Base-by-base conservation (phyloP, 129 eudicot species). In the Centrapalus pauciflorus region DNA sequence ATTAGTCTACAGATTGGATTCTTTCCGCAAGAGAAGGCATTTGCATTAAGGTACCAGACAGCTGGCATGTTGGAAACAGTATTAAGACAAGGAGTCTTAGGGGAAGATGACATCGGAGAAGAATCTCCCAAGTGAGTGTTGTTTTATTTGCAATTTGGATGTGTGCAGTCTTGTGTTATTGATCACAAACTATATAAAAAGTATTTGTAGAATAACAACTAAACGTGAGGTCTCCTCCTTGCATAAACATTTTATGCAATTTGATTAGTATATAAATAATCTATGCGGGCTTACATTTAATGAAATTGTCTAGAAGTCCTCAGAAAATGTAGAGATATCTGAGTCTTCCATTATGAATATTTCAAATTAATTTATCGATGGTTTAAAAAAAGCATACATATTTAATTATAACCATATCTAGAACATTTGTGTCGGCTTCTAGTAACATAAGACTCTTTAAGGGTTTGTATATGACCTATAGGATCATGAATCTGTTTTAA, bases 21-120 rank as follows among this genome's bases (percentile, higher is more conserved):
- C 71, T 92, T 92, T 57, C 87, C 96, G 23, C 76, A 75, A 58
- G 85, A 88, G 83, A 92, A 85, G 82, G 98, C 98, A 37, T 92
- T 81, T 80, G 87, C 89, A 28, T 65, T 92, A 67, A 85, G 98
- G 78, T 92, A 92, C 66, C 98, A 92, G 77, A 92, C 96, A 41
- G 98, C 98, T 70, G 98, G 96, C 67, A 92, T 92, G 98, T 60
- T 92, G 61, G 98, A 92, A 66, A 92, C 81, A 41, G 89, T 92
- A 54, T 79, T 92, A 64, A 82, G 98, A 67, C 85, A 88, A 78
- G 98, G 96, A 52, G 96, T 92, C 37, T 78, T 92, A 54, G 98
- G 98, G 76, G 98, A 92, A 80, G 98, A 92, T 62, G 98, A 92
- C 61, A 85, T 74, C 17, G 98, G 96, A 40, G 98, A 92, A 80